phyloP scores from a whole-genome alignment of 2,329 filamentous ascomycete species.

The Hypoxylon sp. region DNA sequence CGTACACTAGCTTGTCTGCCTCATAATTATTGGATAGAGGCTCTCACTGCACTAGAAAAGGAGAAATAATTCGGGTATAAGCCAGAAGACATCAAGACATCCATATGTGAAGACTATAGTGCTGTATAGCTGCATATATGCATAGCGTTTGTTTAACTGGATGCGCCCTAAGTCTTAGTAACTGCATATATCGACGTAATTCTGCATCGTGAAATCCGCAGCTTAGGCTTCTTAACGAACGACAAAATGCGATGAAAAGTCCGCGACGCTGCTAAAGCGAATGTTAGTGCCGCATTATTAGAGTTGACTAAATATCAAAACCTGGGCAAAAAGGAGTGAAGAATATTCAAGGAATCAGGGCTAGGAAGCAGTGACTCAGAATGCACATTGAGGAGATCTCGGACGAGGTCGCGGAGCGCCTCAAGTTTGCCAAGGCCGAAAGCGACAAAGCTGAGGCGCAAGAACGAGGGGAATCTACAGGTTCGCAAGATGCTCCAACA shows the following conservation, averaged over 20 bases:
- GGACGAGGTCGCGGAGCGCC: slow-evolving; percentile 55
- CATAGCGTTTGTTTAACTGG: background rate
- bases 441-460: slow-evolving; percentile 28
- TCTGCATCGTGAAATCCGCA: slow-evolving; percentile 25
- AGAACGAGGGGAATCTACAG: slow-evolving; percentile 20
- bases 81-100: background rate
- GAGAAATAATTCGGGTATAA: background rate
- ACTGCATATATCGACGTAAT: slow-evolving; percentile 38
- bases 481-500: slow-evolving; percentile 34
- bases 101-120: background rate
- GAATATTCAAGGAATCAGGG: background rate
- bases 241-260: background rate
- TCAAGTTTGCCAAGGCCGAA: slow-evolving; percentile 56
- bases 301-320: background rate
- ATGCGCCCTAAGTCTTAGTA: slow-evolving; percentile 2
- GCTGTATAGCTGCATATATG: slow-evolving; percentile 31
- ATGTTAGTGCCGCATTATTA: background rate
- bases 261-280: background rate
- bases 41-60: background rate
- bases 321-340: background rate
- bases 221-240: slow-evolving; percentile 10
- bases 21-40: background rate
- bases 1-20: background rate
- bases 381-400: slow-evolving; percentile 62
- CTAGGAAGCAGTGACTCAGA: background rate